Percentiles rank a stretch among this genome's conserved stretches.
Conservation (phyloP, 2,329 filamentous ascomycete species). For the Neofusicoccum laricinum region DNA sequence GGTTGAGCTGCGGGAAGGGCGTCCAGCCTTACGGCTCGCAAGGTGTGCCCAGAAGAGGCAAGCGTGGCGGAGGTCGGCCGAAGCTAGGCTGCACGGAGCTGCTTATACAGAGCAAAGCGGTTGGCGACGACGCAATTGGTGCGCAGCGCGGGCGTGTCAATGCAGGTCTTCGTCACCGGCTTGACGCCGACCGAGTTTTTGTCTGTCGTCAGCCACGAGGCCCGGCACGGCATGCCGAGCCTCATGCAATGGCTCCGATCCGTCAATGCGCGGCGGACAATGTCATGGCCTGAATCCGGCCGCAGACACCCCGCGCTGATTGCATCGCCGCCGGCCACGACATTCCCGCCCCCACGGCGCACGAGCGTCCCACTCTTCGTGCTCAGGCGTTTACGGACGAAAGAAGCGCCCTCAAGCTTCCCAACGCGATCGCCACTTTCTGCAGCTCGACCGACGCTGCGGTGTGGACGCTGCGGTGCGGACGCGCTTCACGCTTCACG, state of each 20-base stretch:
- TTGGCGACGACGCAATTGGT: background rate
- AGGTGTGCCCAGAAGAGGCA: background rate
- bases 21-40: constrained; percentile 1
- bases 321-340: background rate
- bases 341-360: background rate
- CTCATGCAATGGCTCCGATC: background rate
- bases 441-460: constrained; percentile 2
- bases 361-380: background rate
- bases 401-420: background rate
- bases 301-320: too few relatives aligned
- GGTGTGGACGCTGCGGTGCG: too few relatives aligned
- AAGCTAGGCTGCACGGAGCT: background rate
- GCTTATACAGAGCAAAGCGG: background rate
- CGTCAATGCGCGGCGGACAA: background rate
- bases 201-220: background rate
- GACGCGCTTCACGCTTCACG: too few relatives aligned
- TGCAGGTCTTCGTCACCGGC: background rate
- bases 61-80: constrained; percentile 1
- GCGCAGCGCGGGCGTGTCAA: too few relatives aligned
- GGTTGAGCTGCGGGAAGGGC: background rate
- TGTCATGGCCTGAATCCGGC: background rate
- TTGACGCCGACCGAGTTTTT: background rate
- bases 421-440: background rate
- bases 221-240: background rate
- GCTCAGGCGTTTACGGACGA: background rate